phyloP scores from a whole-genome alignment of 2,329 filamentous ascomycete species.

The Didymosphaeria variabile region DNA sequence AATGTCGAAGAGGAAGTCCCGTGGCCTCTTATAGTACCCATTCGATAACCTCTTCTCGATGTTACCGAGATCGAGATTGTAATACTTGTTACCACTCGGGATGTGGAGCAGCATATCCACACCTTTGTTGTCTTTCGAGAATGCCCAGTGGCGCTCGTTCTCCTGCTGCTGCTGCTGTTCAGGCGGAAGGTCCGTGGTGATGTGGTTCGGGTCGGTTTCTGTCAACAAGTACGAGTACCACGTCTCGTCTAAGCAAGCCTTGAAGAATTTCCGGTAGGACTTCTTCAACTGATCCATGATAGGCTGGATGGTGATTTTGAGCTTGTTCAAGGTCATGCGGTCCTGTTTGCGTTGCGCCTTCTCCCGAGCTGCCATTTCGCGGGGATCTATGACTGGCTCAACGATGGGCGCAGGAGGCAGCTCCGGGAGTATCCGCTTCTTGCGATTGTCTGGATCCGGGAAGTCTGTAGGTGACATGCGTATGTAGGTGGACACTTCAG shows the following conservation, averaged over 20 bases:
- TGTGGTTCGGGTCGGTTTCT: slow-evolving; percentile 76
- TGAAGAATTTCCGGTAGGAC: slow-evolving; percentile 88
- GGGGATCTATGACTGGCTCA: slow-evolving; percentile 60
- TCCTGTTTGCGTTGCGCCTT: slow-evolving; percentile 84
- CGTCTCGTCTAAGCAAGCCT: slow-evolving; percentile 74
- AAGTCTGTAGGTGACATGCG: slow-evolving; percentile 84
- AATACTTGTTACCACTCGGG: slow-evolving; percentile 83
- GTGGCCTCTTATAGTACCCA: slow-evolving; percentile 90
- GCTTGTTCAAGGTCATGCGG: slow-evolving; percentile 80
- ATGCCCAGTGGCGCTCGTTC: slow-evolving; percentile 76
- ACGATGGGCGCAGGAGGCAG: slow-evolving; percentile 75
- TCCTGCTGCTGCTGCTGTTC: slow-evolving; percentile 64
- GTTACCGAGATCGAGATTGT: slow-evolving; percentile 90
- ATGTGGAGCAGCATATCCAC: slow-evolving; percentile 79
- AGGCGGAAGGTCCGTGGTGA: slow-evolving; percentile 67
- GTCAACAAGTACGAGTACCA: slow-evolving; percentile 84
- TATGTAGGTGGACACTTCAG: slow-evolving; percentile 76
- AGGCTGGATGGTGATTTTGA: slow-evolving; percentile 90
- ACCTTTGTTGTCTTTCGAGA: slow-evolving; percentile 80
- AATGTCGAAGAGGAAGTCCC: slow-evolving; percentile 89
- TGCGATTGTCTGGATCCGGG: slow-evolving; percentile 84
- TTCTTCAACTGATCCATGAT: slow-evolving; percentile 97
- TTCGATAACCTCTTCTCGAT: slow-evolving; percentile 98
- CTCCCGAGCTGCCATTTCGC: slow-evolving; percentile 78
- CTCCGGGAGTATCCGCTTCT: slow-evolving; percentile 81